phyloP scores from a whole-genome alignment of 352 stramenopile species.

The Globisporangium spinosum region DNA sequence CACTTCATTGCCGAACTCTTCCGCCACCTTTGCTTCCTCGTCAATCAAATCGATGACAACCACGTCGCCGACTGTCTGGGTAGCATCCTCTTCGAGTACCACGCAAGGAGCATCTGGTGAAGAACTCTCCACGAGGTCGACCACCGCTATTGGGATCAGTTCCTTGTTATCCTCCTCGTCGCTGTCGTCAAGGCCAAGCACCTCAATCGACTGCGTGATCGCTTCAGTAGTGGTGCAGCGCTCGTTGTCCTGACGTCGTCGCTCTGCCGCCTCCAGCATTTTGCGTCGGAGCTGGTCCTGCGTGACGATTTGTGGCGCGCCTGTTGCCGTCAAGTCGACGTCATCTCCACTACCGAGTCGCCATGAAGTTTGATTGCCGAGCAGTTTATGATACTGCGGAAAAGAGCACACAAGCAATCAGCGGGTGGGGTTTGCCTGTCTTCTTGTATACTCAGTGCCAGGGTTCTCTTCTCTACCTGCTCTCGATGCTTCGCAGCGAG shows the following conservation, averaged over 20 bases:
- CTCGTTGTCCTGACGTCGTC: slow-evolving; percentile 39
- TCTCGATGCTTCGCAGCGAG: slow-evolving; percentile 35
- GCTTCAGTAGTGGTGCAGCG: slow-evolving; percentile 22
- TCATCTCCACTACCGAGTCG: background rate
- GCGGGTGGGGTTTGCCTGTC: background rate
- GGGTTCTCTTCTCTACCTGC: slow-evolving; percentile 21
- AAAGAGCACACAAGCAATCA: background rate
- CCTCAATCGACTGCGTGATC: slow-evolving; percentile 25
- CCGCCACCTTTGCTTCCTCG: slow-evolving; percentile 1
- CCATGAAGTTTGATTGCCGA: background rate
- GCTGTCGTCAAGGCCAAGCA: slow-evolving; percentile 48
- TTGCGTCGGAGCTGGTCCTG: slow-evolving; percentile 25
- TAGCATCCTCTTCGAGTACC: background rate
- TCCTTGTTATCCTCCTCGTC: slow-evolving; percentile 27
- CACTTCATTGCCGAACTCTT: background rate
- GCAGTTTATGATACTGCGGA: slow-evolving; percentile 6
- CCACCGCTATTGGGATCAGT: background rate
- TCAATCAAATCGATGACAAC: slow-evolving; percentile 22
- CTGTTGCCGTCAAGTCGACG: background rate
- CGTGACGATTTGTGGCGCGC: background rate
- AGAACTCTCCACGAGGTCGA: background rate
- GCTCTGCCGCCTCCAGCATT: slow-evolving; percentile 52
- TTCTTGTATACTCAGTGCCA: background rate
- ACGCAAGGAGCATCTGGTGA: background rate
- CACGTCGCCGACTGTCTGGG: background rate